Base-by-base conservation (phyloP, 164 flowering plant species). In the Brasenia schreberi region DNA sequence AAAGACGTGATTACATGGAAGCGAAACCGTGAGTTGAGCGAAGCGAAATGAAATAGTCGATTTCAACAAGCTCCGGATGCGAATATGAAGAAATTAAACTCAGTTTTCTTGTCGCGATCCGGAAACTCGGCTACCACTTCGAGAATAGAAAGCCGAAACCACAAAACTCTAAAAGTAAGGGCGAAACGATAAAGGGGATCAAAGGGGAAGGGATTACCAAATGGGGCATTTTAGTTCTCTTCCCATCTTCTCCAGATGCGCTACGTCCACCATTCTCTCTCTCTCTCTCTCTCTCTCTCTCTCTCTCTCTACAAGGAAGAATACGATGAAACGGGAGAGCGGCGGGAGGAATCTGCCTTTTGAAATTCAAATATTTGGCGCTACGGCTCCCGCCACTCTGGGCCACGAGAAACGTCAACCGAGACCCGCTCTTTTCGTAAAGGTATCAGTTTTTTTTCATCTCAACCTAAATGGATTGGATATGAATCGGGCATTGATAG, bases 201-300 rank as follows among this genome's bases (percentile, higher is more conserved):
- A 49, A 14, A 14, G 56, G 56, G 16, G 56, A 49, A 49, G 56
- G 56, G 18, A 42, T 43, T 78, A 90, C 97, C 98, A 94, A 53
- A 94, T 86, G 10, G 98, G 98, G 82, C 97, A 90, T 65, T 90
- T 94, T 83, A 94, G 92, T 68, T 94, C 98, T 72, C 86, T 79
- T 56, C 95, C 96, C 97, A 94, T 81, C 72, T 72, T 85, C 83
- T 94, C 98, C 11, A 94, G 81, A 68, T 86, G 84, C 62, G 73
- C 74, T 2, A 71, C 61, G 63, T 86, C 92, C 52, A 73, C 90
- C 93, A 87, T 88, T 73, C 11, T 65, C 16, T 61, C 63, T 61
- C 10, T 61, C 33, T 61, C 27, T 61, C 33, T 18, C 63, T n/a
- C 63, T 23, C 33, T 17, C n/a, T 61, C 53, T 12, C 53, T 45